These are phyloP conservation scores for Starmerella etchellsii DNA, from an alignment of 805 yeast species.

Conservation along the genomic window DNA sequence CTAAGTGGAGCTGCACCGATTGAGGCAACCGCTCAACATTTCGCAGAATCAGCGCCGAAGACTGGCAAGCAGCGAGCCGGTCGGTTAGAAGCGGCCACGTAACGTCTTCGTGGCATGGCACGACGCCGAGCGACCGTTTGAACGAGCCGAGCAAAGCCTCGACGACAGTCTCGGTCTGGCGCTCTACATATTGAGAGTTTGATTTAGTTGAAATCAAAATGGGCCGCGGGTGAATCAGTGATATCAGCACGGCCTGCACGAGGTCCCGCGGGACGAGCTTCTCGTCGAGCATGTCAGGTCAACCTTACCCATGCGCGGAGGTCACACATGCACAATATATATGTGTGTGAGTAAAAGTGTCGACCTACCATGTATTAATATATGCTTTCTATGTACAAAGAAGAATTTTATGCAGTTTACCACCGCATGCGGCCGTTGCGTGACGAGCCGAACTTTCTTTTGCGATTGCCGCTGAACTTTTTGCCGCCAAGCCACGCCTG, in stretches of 20 bases:
- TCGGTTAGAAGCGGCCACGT: slow-evolving; percentile 6
- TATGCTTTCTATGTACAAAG: no score
- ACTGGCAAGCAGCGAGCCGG: background rate
- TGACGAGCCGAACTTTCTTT: slow-evolving; percentile 17
- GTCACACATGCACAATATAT: slow-evolving; percentile 19
- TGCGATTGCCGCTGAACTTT: background rate
- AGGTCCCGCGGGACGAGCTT: slow-evolving; percentile 16
- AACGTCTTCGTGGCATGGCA: slow-evolving; percentile 7
- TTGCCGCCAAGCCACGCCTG: slow-evolving; percentile 15
- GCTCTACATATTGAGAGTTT: slow-evolving; percentile 4
- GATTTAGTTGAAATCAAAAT: slow-evolving; percentile 3
- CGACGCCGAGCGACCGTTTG: background rate
- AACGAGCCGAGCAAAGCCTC: slow-evolving; percentile 1
- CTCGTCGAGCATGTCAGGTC: background rate
- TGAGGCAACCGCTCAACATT: slow-evolving; percentile 8
- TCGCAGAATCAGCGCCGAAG: slow-evolving; percentile 1
- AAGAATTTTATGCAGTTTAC: no score
- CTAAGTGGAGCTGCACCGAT: slow-evolving; percentile 11
- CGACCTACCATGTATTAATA: no score
- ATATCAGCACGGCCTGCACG: slow-evolving; percentile 9
- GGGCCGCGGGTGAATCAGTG: slow-evolving; percentile 9
- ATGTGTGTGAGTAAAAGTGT: no score
- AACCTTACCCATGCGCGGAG: background rate
- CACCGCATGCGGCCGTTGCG: slow-evolving; percentile 23
- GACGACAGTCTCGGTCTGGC: slow-evolving; percentile 3